These are phyloP conservation scores for Penicillium sclerotigenum DNA, from an alignment of 2,329 filamentous ascomycete species.

Conservation along the genomic window DNA sequence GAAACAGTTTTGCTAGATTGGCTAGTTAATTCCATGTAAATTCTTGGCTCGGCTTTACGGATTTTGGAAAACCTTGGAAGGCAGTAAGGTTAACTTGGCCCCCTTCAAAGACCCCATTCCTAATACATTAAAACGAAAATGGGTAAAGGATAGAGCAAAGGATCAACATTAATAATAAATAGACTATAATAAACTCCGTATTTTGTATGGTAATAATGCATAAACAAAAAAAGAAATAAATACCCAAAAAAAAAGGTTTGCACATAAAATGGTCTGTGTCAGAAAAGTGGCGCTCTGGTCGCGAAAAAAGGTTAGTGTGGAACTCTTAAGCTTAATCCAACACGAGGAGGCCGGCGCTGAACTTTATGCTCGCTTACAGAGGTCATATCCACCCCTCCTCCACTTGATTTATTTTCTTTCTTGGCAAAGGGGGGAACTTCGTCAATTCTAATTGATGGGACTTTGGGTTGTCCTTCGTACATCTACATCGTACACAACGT, in stretches of 20 bases:
- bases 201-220: background rate
- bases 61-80: conserved; percentile 14
- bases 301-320: conserved; percentile 35
- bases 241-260: background rate
- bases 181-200: background rate
- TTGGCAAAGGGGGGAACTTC: conserved; percentile 13
- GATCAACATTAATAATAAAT: background rate
- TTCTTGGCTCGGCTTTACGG: conserved; percentile 26
- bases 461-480: background rate
- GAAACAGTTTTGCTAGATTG: background rate
- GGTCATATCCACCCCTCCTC: conserved; percentile 9
- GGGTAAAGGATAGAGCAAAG: background rate
- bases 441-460: conserved; percentile 10
- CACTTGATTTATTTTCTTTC: conserved; percentile 15
- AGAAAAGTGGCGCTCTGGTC: conserved; percentile 35
- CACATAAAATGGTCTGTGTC: conserved; percentile 19
- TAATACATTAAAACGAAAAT: conserved; percentile 4
- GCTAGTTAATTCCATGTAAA: conserved; percentile 3
- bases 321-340: conserved; percentile 47
- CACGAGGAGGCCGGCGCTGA: conserved; percentile 36
- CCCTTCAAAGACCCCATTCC: conserved; percentile 19
- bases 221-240: background rate
- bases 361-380: conserved; percentile 39
- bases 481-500: background rate
- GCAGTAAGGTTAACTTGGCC: conserved; percentile 21